Base-by-base conservation (phyloP, 2,329 filamentous ascomycete species). In the Stenocarpella maydis region DNA sequence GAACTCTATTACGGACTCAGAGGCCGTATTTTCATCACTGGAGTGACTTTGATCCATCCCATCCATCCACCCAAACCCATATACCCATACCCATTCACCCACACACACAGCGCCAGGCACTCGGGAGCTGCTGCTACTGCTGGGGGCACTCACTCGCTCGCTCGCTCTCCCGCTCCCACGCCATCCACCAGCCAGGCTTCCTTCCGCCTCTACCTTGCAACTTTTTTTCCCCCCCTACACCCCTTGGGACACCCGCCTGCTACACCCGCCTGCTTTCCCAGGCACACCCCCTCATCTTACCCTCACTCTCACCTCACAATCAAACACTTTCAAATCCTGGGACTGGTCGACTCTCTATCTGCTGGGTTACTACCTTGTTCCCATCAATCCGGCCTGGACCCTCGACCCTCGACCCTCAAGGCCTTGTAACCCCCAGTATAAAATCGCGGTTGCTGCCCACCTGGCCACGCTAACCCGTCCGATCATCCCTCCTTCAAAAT, bases 391-490 rank as follows among this genome's bases (percentile, higher is more conserved):
- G 53, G 61, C 49, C 54, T 66, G 63, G 49, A 58, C 69, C 69
- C 60, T 47, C 52, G 31, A 41, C 24, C 53, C 66, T 65, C 66
- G 58, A 63, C 50, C 54, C 67, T 61, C 60, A 65, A 47, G 65
- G 65, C 69, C 69, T 71, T 66, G 67, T 71, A 69, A 69, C 69
- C 69, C 55, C 69, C 69, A 69, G 63, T 69, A 69, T 69, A 69
- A 71, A 69, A 66, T 71, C 69, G 66, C 54, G n/a, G 60, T 71
- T 60, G 61, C 50, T 71, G 69, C 69, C 69, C 69, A 69, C 69
- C 69, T 58, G 47, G 53, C 69, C 55, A 55, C 69, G 69, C 69
- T 71, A 71, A 71, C 69, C 69, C 67, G 61, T 71, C 69, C 67
- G 67, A 71, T 71, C 69, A 67, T 69, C 67, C 67, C 67, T 71